Evolutionary conservation across 768 basidiomycete genomes (phyloP), one percentile per base, ranked within the genome.

Genomic region (Lentinus brumalis): DNA sequence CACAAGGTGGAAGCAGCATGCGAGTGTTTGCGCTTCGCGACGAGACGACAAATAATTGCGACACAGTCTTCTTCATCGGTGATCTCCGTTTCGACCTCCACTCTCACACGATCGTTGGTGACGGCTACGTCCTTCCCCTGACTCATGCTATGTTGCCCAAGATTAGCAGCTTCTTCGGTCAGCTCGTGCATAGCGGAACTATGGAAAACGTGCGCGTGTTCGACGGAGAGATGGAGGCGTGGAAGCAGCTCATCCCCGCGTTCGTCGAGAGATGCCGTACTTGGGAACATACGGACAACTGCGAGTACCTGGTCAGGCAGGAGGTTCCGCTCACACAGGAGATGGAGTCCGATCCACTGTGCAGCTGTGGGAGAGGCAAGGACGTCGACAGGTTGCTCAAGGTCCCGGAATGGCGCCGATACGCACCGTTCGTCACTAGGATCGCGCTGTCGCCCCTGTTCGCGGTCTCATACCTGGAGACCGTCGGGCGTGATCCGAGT

Each of bases 401-500:
- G 30, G 64, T 69, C 0, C 49, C 59, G 9, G 62, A 65, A 21
- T 85, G 81, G 80, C 68, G 71, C 58, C 40, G 54, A 5, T 66
- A 84, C 16, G 77, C 76, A 2, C 75, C 76, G 11, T 78, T 77
- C 45, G 77, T 73, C n/a, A 84, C 81, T 1, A 74, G 85, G 14
- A 71, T 77, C 4, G 86, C 82, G 0, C 69, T 87, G 44, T 75
- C 79, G 4, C 86, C 83, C 0, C 69, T 87, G 10, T 86, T 86
- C 51, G 76, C 80, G 0, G 77, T 81, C 16, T 75, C 83, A 6
- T 83, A 80, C 67, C 57, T 83, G 59, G 81, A 85, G 64, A 69
- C 66, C 26, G 65, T 80, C 18, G 73, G 69, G 2, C 56, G 61
- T n/a, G 39, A 56, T 12, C 60, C 58, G 4, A 46, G 5, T 1